Conservation (phyloP, 129 eudicot genomes). For the Helianthus tuberosus region DNA sequence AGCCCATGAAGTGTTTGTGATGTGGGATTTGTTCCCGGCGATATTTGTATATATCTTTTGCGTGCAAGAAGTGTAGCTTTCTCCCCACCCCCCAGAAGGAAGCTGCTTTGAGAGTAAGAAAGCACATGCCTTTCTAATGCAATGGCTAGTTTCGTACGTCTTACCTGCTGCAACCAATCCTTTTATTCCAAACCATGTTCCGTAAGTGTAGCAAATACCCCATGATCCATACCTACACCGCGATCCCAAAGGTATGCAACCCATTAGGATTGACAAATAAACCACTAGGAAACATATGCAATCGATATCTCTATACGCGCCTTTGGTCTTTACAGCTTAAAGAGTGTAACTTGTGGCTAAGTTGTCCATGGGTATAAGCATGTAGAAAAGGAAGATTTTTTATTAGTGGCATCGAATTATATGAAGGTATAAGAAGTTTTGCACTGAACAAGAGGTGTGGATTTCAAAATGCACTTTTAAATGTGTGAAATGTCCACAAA, state of each 20-base stretch:
- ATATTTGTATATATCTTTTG: slow-evolving; percentile 60
- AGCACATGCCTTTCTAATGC: slow-evolving; percentile 64
- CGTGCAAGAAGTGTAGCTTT: slow-evolving; percentile 60
- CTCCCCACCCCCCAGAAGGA: slow-evolving; percentile 83
- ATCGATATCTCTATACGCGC: too few species aligned
- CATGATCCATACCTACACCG: slow-evolving; percentile 69
- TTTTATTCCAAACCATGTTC: slow-evolving; percentile 80
- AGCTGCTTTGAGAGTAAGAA: slow-evolving; percentile 68
- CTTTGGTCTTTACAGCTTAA: too few species aligned
- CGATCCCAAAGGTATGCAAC: too few species aligned
- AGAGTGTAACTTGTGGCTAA: too few species aligned
- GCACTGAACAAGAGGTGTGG: background rate
- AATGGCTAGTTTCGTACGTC: slow-evolving; percentile 38
- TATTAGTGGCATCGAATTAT: too few species aligned
- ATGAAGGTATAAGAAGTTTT: too few species aligned
- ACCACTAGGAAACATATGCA: too few species aligned
- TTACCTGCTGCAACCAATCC: slow-evolving; percentile 59
- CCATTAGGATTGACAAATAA: too few species aligned
- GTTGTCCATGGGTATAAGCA: too few species aligned
- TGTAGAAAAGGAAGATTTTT: too few species aligned
- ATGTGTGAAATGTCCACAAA: background rate
- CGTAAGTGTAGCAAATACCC: slow-evolving; percentile 85
- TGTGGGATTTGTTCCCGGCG: slow-evolving; percentile 48
- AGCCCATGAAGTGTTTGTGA: slow-evolving; percentile 77
- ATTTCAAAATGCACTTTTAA: background rate